These are phyloP conservation scores for Trypanosoma platydactyli DNA, from an alignment of 208 protist genomes.

Conservation along the genomic window DNA sequence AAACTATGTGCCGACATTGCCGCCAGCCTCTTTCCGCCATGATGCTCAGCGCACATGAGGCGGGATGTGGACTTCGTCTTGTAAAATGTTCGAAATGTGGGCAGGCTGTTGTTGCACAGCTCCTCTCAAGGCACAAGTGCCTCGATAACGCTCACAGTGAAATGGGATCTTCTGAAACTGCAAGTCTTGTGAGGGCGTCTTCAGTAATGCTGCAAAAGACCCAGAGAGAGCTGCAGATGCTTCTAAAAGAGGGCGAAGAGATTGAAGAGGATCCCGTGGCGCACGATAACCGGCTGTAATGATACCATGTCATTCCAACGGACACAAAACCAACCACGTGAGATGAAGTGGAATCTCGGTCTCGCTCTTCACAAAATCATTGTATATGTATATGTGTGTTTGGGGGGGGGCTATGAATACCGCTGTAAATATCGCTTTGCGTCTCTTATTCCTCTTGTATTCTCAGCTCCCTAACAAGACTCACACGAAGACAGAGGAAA, in stretches of 20 bases:
- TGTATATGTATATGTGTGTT: not conserved
- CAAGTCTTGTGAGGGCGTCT: slow-evolving; percentile 33
- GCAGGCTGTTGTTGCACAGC: slow-evolving; percentile 13
- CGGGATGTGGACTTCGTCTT: slow-evolving; percentile 32
- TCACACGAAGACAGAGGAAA: slow-evolving; percentile 3
- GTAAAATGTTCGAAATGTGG: slow-evolving; percentile 27
- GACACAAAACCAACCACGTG: no score
- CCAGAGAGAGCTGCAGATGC: slow-evolving; percentile 56
- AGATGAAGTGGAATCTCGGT: no score
- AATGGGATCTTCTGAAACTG: slow-evolving; percentile 4
- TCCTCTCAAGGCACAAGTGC: slow-evolving; percentile 25
- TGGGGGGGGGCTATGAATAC: no score
- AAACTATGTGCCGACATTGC: slow-evolving; percentile 38
- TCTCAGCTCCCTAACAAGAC: not conserved
- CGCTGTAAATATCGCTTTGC: not conserved
- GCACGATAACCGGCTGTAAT: slow-evolving; percentile 11
- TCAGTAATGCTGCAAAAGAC: slow-evolving; percentile 69
- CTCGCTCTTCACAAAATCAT: no score
- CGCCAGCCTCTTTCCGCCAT: slow-evolving; percentile 17
- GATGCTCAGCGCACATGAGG: slow-evolving; percentile 29
- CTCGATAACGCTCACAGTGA: not conserved
- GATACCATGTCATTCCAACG: not conserved
- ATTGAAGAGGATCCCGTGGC: slow-evolving; percentile 7
- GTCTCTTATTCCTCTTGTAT: slow-evolving; percentile 14
- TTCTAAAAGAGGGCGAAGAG: slow-evolving; percentile 59